Base-by-base conservation (phyloP, 495 filamentous ascomycete genomes). In the Chaetomium tenue region DNA sequence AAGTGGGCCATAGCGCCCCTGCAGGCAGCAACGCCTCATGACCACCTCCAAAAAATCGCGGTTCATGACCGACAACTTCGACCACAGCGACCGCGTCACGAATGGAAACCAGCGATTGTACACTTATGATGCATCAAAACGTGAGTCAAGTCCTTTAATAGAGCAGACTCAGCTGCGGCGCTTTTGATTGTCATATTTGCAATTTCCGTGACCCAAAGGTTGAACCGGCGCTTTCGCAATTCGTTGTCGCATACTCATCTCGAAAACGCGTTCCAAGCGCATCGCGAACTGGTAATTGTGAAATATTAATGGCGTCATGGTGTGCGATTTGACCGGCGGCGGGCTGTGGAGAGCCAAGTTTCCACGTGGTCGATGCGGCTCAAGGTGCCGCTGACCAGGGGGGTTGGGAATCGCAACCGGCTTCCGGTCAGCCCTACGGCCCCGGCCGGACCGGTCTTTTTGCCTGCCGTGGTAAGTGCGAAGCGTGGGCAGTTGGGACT, bases 11-110 rank as follows among this genome's bases (percentile, higher is more conserved):
- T 4, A n/a, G 30, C 11, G 11, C 61, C 55, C 61, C 64, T 63
- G 67, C 67, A 75, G 72, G 72, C 72, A 75, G 59, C 72, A 73
- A 65, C 64, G 58, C 56, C 54, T 69, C 63, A 66, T 64, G 67
- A 73, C 66, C 71, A 75, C 69, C 63, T 70, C 72, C 68, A 63
- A 68, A 74, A 72, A 72, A 65, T 58, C 57, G 57, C 63, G 51
- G 15, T 67, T 50, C 37, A 26, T 22, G 28, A 30, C 22, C 42
- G 30, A 53, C 63, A 28, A 52, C 22, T 48, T 42, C 46, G 28
- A 23, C 20, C 59, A 52, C 25, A 20, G 58, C 28, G 33, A 63
- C 58, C 68, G 66, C 70, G 70, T 66, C 72, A 52, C 53, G 47
- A 66, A 53, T 4, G 2, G 63, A 66, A 63, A 37, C n/a, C 18